Base-by-base conservation (phyloP, 2,329 filamentous ascomycete species). In the Ophiostoma novo-ulmi region DNA sequence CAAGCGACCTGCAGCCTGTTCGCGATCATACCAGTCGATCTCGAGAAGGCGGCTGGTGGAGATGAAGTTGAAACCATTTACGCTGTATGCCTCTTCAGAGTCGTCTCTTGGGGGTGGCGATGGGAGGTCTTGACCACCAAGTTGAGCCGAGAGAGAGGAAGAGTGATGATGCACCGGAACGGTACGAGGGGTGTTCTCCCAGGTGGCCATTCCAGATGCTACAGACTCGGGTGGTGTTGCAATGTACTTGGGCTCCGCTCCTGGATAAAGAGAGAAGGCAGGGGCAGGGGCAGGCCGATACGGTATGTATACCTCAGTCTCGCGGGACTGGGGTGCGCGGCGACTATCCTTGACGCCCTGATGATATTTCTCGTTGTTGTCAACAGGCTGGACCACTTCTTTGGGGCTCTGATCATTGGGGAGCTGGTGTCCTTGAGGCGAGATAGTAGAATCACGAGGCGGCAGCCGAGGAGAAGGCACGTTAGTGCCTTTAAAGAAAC, bases 41-140 rank as follows among this genome's bases (percentile, higher is more conserved):
- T 80, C 79, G 74, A 88, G 80, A 26, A 88, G 79, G 64, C 87
- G 85, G 14, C 79, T 79, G 0, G 86, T 88, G 0, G 84, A 85
- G 67, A 88, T 85, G 55, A 87, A 78, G 4, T 81, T 81, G 74
- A 82, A 80, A 36, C 75, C 72, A 4, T 71, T 73, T 0, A 71
- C 73, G 0, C 81, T 79, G 26, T 73, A 76, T 1, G 76, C 72
- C 20, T 80, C 79, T 7, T 77, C 78, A 2, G 58, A 67, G 20
- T 72, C 72, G 5, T 81, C 80, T 41, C n/a, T 80, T 80, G 2
- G 81, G 76, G 1, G 71, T 31, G 31, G 35, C 61, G 35, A 20
- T n/a, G 69, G 8, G 67, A 71, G 5, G 67, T 48, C 1, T 68
- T 55, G 2, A 48, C 64, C 1, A 61, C 58, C 26, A 11, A 36